Percentiles rank a stretch among this genome's conserved stretches.
Conservation (phyloP, 345 rosid species). For the Clarkia xantiana region DNA sequence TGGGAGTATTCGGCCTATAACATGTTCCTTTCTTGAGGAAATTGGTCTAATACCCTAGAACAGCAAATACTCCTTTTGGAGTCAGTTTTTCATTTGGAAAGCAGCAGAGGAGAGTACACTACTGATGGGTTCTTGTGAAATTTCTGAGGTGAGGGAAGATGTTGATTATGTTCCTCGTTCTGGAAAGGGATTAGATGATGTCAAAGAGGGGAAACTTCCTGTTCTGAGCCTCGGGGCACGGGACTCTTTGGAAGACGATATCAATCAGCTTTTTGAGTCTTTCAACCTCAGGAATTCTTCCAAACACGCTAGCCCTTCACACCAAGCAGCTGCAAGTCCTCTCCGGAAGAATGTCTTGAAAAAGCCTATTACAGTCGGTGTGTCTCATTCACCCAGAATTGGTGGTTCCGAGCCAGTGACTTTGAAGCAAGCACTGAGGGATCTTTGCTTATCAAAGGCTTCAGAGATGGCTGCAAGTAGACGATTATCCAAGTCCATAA, state of each 20-base stretch:
- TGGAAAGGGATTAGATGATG: slow-evolving; percentile 26
- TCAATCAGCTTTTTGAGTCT: slow-evolving; percentile 77
- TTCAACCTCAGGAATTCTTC: slow-evolving; percentile 48
- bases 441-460: slow-evolving; percentile 80
- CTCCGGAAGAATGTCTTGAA: slow-evolving; percentile 43
- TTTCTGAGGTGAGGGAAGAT: slow-evolving; percentile 58
- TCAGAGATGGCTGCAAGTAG: slow-evolving; percentile 89
- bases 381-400: slow-evolving; percentile 48
- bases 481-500: slow-evolving; percentile 39
- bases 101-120: no score
- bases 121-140: no score
- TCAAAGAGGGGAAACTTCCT: slow-evolving; percentile 33
- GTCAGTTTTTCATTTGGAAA: no score
- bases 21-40: no score
- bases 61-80: no score
- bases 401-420: slow-evolving; percentile 56
- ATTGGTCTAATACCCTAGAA: no score
- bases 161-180: slow-evolving; percentile 26
- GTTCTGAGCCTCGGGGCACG: slow-evolving; percentile 35
- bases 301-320: slow-evolving; percentile 27
- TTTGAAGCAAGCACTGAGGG: slow-evolving; percentile 82
- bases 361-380: slow-evolving; percentile 49
- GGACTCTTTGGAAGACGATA: slow-evolving; percentile 62
- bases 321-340: slow-evolving; percentile 45
- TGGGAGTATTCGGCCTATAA: no score